phyloP scores from a whole-genome alignment of 2,329 filamentous ascomycete genomes.

The Ophiocordyceps camponoti-leonardi region DNA sequence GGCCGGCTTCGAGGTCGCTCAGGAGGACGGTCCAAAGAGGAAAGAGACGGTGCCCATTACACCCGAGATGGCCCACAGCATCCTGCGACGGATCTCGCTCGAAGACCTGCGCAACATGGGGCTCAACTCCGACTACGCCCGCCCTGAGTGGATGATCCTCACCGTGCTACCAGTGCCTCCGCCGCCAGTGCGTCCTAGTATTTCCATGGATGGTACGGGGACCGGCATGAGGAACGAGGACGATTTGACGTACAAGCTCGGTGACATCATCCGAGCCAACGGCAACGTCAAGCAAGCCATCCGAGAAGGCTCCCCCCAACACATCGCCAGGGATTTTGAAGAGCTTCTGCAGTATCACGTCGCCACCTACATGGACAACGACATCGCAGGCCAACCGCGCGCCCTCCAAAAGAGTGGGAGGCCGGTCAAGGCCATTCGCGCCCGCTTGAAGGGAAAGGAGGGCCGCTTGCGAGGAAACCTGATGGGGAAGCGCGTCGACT shows the following conservation, averaged over 20 bases:
- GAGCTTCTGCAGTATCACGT: constrained; percentile 91
- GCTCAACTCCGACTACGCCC: constrained; percentile 83
- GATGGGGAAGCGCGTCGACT: constrained; percentile 99
- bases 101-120: constrained; percentile 75
- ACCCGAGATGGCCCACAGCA: constrained; percentile 67
- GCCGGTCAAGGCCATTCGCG: constrained; percentile 90
- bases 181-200: constrained; percentile 88
- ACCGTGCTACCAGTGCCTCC: constrained; percentile 91
- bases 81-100: constrained; percentile 72
- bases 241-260: constrained; percentile 97
- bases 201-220: constrained; percentile 88
- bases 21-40: constrained; percentile 53
- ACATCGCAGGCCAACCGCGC: constrained; percentile 88
- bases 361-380: constrained; percentile 99
- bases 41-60: constrained; percentile 71
- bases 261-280: constrained; percentile 96
- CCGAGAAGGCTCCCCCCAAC: constrained; percentile 76
- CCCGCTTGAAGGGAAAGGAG: constrained; percentile 97
- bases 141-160: constrained; percentile 96
- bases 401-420: constrained; percentile 94
- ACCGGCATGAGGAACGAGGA: constrained; percentile 91
- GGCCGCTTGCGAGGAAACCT: constrained; percentile 93
- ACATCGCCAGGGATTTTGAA: constrained; percentile 84
- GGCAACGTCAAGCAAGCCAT: constrained; percentile 84
- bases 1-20: constrained; percentile 46